Percentiles rank a stretch among this genome's conserved stretches.
These are phyloP conservation scores for Colletotrichum sp. DNA, from an alignment of 2,329 filamentous ascomycete species.

Conservation along the genomic window DNA sequence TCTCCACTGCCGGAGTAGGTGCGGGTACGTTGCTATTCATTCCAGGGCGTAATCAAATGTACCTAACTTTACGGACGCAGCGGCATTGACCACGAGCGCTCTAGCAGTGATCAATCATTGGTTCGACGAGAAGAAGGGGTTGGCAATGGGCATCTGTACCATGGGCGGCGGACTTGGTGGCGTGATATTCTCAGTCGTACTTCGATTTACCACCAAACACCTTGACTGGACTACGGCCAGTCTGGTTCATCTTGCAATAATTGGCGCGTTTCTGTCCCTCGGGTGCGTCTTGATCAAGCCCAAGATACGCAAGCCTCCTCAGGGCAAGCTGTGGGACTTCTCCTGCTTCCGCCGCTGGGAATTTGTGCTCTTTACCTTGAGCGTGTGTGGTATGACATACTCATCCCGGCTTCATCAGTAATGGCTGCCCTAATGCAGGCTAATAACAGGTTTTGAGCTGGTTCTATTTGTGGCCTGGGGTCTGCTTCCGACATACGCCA, in stretches of 20 bases:
- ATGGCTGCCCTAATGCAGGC: background rate
- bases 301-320: background rate
- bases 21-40: slow-evolving; percentile 21
- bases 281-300: slow-evolving; percentile 26
- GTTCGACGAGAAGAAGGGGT: slow-evolving; percentile 23
- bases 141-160: slow-evolving; percentile 29
- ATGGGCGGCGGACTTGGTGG: slow-evolving; percentile 32
- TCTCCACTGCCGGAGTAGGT: slow-evolving; percentile 29
- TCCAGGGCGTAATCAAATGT: background rate
- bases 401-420: background rate
- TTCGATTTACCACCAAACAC: slow-evolving; percentile 27
- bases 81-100: slow-evolving; percentile 27
- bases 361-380: slow-evolving; percentile 30
- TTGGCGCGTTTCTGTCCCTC: slow-evolving; percentile 22
- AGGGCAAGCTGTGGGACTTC: slow-evolving; percentile 11
- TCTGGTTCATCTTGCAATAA: slow-evolving; percentile 26
- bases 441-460: slow-evolving; percentile 30
- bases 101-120: slow-evolving; percentile 30
- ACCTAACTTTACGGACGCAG: slow-evolving; percentile 13
- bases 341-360: slow-evolving; percentile 22
- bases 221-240: slow-evolving; percentile 25
- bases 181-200: slow-evolving; percentile 32
- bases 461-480: slow-evolving; percentile 35
- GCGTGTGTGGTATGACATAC: slow-evolving; percentile 28
- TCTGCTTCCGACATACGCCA: slow-evolving; percentile 32